Conservation (phyloP, 2,329 filamentous ascomycete genomes). For the Cryphonectria naterciae region DNA sequence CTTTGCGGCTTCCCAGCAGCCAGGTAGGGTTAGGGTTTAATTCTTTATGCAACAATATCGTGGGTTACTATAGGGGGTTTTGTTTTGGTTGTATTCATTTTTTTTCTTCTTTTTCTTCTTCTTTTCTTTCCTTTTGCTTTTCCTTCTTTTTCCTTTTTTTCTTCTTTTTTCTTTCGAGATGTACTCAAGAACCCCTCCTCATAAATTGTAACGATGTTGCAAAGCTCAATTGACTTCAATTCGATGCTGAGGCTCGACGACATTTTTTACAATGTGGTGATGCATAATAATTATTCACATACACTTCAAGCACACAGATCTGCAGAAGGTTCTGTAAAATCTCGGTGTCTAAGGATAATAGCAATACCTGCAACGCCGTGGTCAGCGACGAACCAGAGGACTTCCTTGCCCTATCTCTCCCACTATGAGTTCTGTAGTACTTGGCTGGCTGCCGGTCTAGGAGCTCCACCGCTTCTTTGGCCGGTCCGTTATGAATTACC, state of each 20-base stretch:
- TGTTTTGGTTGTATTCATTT: background rate
- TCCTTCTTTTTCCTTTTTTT: background rate
- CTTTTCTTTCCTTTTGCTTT: background rate
- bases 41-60: background rate
- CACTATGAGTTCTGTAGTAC: background rate
- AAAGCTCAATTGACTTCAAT: background rate
- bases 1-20: background rate
- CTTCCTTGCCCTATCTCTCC: background rate
- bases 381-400: background rate
- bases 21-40: background rate
- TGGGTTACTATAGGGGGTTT: background rate
- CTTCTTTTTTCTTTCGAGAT: background rate
- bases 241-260: background rate
- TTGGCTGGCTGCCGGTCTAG: slow-evolving; percentile 8
- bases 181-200: background rate
- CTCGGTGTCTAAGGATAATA: background rate
- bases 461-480: slow-evolving; percentile 17
- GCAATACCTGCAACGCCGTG: background rate
- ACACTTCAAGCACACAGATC: background rate
- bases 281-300: background rate
- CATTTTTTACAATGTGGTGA: background rate
- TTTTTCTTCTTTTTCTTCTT: background rate
- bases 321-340: background rate
- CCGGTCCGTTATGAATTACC: slow-evolving; percentile 23
- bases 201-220: background rate